Conservation (phyloP, 2,329 filamentous ascomycete species). For the Ascochyta clinopodiicola region DNA sequence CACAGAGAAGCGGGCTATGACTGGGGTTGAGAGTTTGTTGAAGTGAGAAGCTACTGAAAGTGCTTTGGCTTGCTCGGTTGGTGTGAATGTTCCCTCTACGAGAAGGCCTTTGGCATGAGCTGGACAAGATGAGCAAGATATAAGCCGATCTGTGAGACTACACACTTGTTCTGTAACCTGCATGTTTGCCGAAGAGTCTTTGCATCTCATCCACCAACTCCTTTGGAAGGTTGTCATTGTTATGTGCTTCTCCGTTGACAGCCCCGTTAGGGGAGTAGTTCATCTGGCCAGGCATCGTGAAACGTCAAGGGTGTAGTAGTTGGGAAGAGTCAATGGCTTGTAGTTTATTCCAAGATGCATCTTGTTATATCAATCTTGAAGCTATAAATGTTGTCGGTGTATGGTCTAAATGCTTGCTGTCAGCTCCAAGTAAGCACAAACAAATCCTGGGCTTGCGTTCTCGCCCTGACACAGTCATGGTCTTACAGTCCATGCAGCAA, state of each 20-base stretch:
- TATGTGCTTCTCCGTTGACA: background rate
- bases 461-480: background rate
- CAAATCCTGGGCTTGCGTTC: background rate
- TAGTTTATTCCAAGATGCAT: too few species aligned
- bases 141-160: background rate
- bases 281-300: slow-evolving; percentile 2
- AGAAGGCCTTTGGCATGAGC: slow-evolving; percentile 19
- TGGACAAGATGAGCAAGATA: background rate
- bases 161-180: slow-evolving; percentile 13
- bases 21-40: slow-evolving; percentile 4
- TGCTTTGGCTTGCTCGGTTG: slow-evolving; percentile 10
- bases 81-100: slow-evolving; percentile 14
- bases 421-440: background rate
- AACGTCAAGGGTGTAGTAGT: background rate
- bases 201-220: slow-evolving; percentile 19
- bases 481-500: background rate
- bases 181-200: slow-evolving; percentile 11
- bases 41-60: slow-evolving; percentile 12
- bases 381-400: background rate
- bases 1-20: slow-evolving; percentile 17
- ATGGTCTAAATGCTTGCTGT: background rate
- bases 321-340: background rate
- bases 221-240: slow-evolving; percentile 3
- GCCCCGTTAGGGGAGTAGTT: background rate
- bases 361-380: background rate